These are phyloP conservation scores for Nicotiana paniculata DNA, from an alignment of 257 asterid genomes.

Conservation along the genomic window DNA sequence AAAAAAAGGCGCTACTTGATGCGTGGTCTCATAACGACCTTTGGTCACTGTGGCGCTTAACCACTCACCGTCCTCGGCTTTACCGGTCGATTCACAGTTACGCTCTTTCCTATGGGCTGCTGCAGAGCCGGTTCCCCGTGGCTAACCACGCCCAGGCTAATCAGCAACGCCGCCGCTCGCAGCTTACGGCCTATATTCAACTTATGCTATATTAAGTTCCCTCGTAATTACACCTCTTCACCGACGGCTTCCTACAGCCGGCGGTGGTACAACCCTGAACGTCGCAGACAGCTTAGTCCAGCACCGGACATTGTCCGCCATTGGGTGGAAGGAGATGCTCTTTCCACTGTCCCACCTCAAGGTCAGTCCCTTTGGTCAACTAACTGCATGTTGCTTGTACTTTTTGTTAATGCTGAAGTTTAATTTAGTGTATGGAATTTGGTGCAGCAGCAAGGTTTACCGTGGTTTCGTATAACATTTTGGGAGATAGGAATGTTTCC, in stretches of 20 bases:
- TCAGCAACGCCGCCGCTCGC: background rate
- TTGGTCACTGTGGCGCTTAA: conserved; percentile 3
- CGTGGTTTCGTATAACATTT: conserved; percentile 27
- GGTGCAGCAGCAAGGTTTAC: conserved; percentile 19
- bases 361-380: conserved; percentile 12
- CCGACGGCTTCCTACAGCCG: conserved; percentile 10
- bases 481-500: conserved; percentile 32
- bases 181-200: background rate
- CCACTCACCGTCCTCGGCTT: no score
- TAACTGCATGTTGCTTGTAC: background rate
- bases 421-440: background rate
- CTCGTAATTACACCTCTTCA: conserved; percentile 12
- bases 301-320: conserved; percentile 20
- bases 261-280: conserved; percentile 17
- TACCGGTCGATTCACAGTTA: background rate
- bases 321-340: conserved; percentile 21
- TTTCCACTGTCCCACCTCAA: conserved; percentile 6
- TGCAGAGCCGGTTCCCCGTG: conserved; percentile 13
- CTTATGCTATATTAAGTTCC: conserved; percentile 9
- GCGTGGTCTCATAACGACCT: background rate
- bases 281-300: background rate
- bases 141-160: conserved; percentile 5
- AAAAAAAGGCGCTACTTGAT: background rate
- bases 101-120: conserved; percentile 20
- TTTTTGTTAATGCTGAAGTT: background rate